Conservation (phyloP, 441 rosid species). For the Gossypium trilobum region DNA sequence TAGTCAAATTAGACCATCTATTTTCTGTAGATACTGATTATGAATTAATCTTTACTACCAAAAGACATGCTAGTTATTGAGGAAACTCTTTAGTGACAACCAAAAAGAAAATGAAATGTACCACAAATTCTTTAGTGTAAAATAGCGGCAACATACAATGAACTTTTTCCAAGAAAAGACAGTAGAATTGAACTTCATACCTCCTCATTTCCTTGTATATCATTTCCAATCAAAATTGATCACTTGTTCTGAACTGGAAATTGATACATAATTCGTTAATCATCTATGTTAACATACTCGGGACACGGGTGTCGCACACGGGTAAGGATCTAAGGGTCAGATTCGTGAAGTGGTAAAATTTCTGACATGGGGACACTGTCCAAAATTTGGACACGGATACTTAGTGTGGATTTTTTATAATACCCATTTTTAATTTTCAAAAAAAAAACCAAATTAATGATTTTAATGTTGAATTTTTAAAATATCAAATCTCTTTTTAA, state of each 20-base stretch:
- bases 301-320: not conserved
- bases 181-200: not conserved
- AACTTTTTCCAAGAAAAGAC: not conserved
- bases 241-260: slow-evolving; percentile 8
- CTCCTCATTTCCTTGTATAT: not conserved
- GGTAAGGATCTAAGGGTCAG: not conserved
- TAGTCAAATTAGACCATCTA: not conserved
- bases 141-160: not conserved
- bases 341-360: not conserved
- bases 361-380: not conserved
- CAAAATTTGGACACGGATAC: not conserved
- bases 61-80: not conserved
- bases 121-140: not conserved
- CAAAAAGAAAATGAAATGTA: not conserved
- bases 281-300: not conserved
- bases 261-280: not conserved
- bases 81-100: not conserved
- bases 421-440: not conserved
- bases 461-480: no score
- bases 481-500: no score
- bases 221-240: not conserved
- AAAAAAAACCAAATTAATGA: no score
- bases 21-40: not conserved
- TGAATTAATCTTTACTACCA: not conserved
- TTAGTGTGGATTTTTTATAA: not conserved